These are phyloP conservation scores for Euphorbia celastroides DNA, from an alignment of 441 rosid genomes.

Conservation along the genomic window DNA sequence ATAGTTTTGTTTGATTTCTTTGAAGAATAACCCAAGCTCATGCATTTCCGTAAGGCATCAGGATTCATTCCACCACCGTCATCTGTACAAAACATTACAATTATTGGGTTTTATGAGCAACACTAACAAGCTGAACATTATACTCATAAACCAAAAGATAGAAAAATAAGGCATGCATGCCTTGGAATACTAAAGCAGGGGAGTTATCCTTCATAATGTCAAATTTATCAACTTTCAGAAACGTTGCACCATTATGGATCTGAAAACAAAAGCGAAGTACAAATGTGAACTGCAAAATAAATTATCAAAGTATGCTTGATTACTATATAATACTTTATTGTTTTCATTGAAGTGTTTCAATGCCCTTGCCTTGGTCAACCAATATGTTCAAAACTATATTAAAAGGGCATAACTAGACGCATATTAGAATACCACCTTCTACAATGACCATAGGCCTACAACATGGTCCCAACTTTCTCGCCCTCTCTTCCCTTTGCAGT, in stretches of 20 bases:
- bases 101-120: constrained; percentile 9
- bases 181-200: constrained; percentile 82
- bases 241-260: constrained; percentile 84
- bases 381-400: neutral
- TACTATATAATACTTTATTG: neutral
- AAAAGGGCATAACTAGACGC: constrained; percentile 3
- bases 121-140: constrained; percentile 1
- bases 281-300: constrained; percentile 6
- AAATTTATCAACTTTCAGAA: constrained; percentile 80
- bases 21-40: constrained; percentile 97
- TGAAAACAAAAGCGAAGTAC: constrained; percentile 29
- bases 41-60: constrained; percentile 66
- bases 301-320: neutral
- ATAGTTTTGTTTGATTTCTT: constrained; percentile 86
- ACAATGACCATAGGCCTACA: neutral
- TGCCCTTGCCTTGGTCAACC: neutral
- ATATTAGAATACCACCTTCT: neutral
- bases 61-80: constrained; percentile 98
- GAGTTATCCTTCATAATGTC: constrained; percentile 62
- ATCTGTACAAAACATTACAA: constrained; percentile 39
- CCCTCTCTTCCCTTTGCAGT: neutral
- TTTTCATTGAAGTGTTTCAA: neutral
- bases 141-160: constrained; percentile 6
- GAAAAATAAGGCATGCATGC: constrained; percentile 25
- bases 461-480: neutral